These are phyloP conservation scores for Alternaria brassicae DNA, from an alignment of 2,329 filamentous ascomycete genomes.

Conservation along the genomic window DNA sequence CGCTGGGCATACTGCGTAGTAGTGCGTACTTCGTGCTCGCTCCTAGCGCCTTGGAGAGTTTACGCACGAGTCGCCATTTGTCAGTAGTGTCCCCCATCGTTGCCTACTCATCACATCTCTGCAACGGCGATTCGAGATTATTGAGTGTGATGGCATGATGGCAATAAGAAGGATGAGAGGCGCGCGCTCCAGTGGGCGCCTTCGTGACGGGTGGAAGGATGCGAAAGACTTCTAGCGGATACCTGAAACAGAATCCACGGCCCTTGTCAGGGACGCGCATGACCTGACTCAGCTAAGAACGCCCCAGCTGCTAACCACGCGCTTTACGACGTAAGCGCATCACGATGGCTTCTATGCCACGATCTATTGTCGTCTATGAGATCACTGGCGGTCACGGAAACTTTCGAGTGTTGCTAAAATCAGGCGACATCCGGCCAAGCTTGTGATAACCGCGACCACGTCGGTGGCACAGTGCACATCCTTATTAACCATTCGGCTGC, in stretches of 20 bases:
- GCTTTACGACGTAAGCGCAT: conserved; percentile 4
- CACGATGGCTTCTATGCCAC: conserved; percentile 10
- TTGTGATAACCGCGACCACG: conserved; percentile 14
- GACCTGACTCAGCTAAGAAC: conserved; percentile 21
- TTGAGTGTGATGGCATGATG: conserved; percentile 20
- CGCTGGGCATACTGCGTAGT: conserved; percentile 12
- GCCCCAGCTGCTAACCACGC: conserved; percentile 14
- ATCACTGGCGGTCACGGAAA: background rate
- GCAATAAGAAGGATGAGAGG: conserved; percentile 23
- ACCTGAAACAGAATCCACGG: conserved; percentile 26
- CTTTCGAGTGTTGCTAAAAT: conserved; percentile 19
- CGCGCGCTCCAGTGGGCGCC: conserved; percentile 32
- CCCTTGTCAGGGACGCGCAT: conserved; percentile 17
- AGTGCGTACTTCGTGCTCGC: conserved; percentile 15
- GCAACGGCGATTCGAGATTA: conserved; percentile 23
- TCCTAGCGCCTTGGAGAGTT: conserved; percentile 2
- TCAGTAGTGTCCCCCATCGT: conserved; percentile 11
- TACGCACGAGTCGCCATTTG: conserved; percentile 22
- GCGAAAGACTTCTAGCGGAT: conserved; percentile 13
- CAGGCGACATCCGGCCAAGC: conserved; percentile 5
- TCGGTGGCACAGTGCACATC: conserved; percentile 12
- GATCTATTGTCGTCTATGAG: conserved; percentile 3
- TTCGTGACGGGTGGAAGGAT: conserved; percentile 21
- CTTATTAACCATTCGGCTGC: conserved; percentile 12
- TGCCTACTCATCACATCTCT: conserved; percentile 29